Evolutionary conservation across 345 rosid genomes (phyloP).

Genomic region (Arabidopsis thaliana): DNA sequence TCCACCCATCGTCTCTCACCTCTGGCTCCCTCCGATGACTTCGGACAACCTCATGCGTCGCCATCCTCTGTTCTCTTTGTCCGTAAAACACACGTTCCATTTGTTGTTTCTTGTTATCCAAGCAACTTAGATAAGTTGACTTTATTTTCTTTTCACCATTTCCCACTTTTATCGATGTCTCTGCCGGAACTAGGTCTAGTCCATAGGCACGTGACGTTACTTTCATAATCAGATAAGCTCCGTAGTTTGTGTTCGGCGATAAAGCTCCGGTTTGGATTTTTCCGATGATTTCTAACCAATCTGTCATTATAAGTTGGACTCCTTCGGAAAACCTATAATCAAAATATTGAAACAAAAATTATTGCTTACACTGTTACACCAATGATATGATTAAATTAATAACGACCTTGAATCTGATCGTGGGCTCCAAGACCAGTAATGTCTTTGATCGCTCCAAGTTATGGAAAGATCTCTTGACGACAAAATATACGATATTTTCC

Average conservation of each 20-base stretch:
- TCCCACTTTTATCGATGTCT: slow-evolving; percentile 47
- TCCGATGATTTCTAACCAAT: slow-evolving; percentile 56
- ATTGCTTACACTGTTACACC: not conserved
- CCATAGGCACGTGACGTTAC: slow-evolving; percentile 53
- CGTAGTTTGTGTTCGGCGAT: slow-evolving; percentile 57
- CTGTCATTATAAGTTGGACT: slow-evolving; percentile 48
- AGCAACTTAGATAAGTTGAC: slow-evolving; percentile 31
- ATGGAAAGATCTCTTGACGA: slow-evolving; percentile 80
- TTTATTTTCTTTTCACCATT: not conserved
- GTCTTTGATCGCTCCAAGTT: slow-evolving; percentile 62
- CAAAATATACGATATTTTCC: slow-evolving; percentile 55
- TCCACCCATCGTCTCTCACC: slow-evolving; percentile 66
- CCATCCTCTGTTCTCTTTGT: slow-evolving; percentile 31
- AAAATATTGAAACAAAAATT: not conserved
- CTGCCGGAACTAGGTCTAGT: slow-evolving; percentile 56
- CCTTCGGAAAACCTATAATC: slow-evolving; percentile 55
- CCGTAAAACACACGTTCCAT: slow-evolving; percentile 33
- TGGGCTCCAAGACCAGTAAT: slow-evolving; percentile 66
- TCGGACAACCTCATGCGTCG: not conserved
- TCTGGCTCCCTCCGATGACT: slow-evolving; percentile 33
- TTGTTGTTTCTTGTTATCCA: slow-evolving; percentile 44
- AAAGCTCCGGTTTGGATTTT: slow-evolving; percentile 44
- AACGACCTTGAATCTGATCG: slow-evolving; percentile 63
- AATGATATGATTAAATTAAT: not conserved
- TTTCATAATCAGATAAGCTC: slow-evolving; percentile 56